Conservation (phyloP, 371 early-diverging fungal species). For the Mortierella sp. region DNA sequence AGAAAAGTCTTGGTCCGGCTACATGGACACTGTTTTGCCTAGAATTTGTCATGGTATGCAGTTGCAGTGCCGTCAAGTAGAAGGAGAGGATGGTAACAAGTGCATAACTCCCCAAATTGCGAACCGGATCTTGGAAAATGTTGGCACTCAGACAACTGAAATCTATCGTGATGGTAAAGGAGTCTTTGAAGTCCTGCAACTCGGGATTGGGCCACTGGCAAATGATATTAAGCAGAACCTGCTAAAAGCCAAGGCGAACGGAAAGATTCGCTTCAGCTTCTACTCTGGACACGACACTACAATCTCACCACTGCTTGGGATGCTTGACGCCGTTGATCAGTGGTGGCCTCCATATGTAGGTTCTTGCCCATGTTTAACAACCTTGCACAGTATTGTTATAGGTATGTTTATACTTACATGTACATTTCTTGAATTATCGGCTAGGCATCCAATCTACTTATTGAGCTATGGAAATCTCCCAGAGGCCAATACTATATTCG, state of each 20-base stretch:
- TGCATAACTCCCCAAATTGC: conserved; percentile 59
- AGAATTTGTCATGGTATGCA: conserved; percentile 62
- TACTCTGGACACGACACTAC: conserved; percentile 73
- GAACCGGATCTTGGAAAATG: conserved; percentile 50
- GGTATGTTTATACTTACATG: no score
- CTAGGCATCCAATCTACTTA: conserved; percentile 63
- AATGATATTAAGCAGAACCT: conserved; percentile 63
- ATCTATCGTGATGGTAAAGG: conserved; percentile 59
- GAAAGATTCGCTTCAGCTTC: conserved; percentile 56
- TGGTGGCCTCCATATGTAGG: conserved; percentile 73
- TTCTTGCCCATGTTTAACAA: neutral
- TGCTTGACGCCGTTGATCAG: conserved; percentile 58
- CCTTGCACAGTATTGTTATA: no score
- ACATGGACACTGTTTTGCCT: conserved; percentile 65
- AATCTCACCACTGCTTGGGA: conserved; percentile 59
- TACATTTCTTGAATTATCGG: neutral
- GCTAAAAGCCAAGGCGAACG: conserved; percentile 43
- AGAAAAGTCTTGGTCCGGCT: conserved; percentile 53
- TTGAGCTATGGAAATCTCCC: conserved; percentile 68
- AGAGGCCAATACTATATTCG: conserved; percentile 59
- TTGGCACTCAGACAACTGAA: conserved; percentile 54
- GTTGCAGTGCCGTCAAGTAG: conserved; percentile 58
- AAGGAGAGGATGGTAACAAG: neutral
- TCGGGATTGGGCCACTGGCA: conserved; percentile 64
- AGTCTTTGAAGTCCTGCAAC: conserved; percentile 49